Base-by-base conservation (phyloP, 805 yeast genomes). In the Kodamaea leandrae region DNA sequence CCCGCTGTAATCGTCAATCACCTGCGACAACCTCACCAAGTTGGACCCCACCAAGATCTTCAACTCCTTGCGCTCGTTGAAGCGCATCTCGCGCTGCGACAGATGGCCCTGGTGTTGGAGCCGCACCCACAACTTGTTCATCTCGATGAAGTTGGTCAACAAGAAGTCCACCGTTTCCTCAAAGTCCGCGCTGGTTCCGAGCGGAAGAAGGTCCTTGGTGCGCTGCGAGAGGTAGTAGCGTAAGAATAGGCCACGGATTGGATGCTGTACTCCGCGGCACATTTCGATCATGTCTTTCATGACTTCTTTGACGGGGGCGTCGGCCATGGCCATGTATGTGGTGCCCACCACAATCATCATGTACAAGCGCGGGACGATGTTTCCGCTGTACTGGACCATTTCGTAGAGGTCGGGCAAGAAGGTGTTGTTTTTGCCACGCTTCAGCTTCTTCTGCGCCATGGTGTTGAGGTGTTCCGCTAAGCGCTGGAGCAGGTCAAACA, bases 121-220 rank as follows among this genome's bases (percentile, higher is more conserved):
- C 38, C 99, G 76, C 3, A 93, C 98, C 99, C 99, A 93, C 35
- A 93, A 71, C 61, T 93, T 93, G 68, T 93, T 93, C 99, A 93
- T 93, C 60, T 93, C 99, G 43, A 91, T 81, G 60, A 93, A 93
- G 60, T 93, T 93, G 14, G 86, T 78, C 39, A 87, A 74, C 25
- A 90, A 77, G 55, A 90, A 91, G 43, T 82, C 80, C 30, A 88
- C 83, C 2, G 90, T 80, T 47, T 83, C 89, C 36, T 75, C 67
- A 36, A 83, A 66, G 50, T 76, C 77, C 51, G 27, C 56, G 20
- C 50, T 52, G 24, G 48, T 59, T 8, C 52, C 41, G 36, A 69
- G 47, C 6, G 86, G 85, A 43, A 83, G 61, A 47, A 77, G 64
- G 54, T 80, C 82, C 45, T 89, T 84, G 12, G 87, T 83, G 50